phyloP scores from a whole-genome alignment of 1,139 yeast genomes.

The Geotrichum restrictum region DNA sequence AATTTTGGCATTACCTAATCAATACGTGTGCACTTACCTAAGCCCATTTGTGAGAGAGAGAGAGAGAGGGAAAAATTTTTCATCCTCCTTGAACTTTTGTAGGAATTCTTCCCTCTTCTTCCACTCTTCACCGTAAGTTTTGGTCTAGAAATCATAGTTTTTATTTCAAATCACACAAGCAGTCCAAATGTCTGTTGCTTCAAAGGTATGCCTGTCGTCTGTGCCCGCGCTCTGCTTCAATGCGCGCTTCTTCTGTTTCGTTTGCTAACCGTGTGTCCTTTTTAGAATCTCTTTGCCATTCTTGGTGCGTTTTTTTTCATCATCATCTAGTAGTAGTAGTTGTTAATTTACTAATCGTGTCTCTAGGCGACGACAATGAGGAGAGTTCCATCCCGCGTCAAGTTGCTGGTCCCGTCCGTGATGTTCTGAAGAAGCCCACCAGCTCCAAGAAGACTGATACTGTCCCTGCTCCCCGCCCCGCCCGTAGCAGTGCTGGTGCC shows the following conservation, averaged over 20 bases:
- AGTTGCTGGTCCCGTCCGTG: slow-evolving; percentile 53
- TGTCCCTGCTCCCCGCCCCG: slow-evolving; percentile 67
- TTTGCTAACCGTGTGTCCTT: background rate
- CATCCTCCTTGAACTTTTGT: slow-evolving; percentile 2
- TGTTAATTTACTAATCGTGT: background rate
- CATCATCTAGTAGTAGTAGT: background rate
- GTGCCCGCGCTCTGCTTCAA: too few relatives aligned
- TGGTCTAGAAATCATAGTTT: slow-evolving; percentile 12
- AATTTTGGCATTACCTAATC: too few relatives aligned
- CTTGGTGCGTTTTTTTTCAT: slow-evolving; percentile 25
- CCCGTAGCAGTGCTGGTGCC: slow-evolving; percentile 35
- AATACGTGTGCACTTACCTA: too few relatives aligned
- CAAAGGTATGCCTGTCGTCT: slow-evolving; percentile 32
- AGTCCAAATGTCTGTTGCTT: slow-evolving; percentile 32
- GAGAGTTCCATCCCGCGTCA: slow-evolving; percentile 41
- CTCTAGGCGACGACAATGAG: slow-evolving; percentile 69
- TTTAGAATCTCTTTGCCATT: slow-evolving; percentile 34
- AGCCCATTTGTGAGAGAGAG: too few relatives aligned
- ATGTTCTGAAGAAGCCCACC: slow-evolving; percentile 75
- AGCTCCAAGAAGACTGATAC: slow-evolving; percentile 86
- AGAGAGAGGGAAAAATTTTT: slow-evolving; percentile 12
- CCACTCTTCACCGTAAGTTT: slow-evolving; percentile 18
- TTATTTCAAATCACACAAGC: slow-evolving; percentile 7
- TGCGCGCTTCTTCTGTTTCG: background rate
- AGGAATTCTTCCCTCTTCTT: slow-evolving; percentile 8